Evolutionary conservation across 805 yeast genomes (phyloP), one percentile per base, ranked within the genome.

Genomic region (Isabelozyma rhagii): DNA sequence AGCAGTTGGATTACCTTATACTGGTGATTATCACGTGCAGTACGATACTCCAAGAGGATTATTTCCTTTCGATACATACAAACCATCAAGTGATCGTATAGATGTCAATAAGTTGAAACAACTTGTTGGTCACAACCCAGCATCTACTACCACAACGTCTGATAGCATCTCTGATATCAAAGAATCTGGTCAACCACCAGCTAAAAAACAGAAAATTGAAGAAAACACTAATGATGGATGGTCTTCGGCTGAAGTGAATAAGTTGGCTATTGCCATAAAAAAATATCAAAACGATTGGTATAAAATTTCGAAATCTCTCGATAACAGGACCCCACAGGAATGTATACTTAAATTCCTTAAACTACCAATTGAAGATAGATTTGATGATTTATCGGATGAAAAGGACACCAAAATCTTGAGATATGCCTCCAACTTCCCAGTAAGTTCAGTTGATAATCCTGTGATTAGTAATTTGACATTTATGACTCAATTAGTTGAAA

Each of bases 381-480:
- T 79, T 60, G 68, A 83, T 53, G 79, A 80, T 25, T 72, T 79
- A 31, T 14, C 14, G 9, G 64, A 69, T 36, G 54, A 54, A n/a
- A 71, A 73, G 9, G 75, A 79, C 36, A 64, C 87, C 15, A 92
- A 94, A 0, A 88, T 96, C 11, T 76, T 92, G 55, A 87, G 85
- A 62, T 90, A 80, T 65, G 85, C 93, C 4, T 86, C 96, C 3
- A 87, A 89, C 64, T 77, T 93, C 46, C 97, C 98, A 11, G 85
- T 89, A 45, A 82, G 89, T 38, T 81, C 89, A 42, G 82, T 85
- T 28, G 98, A 94, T 58, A 94, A 94, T 66, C 99, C 99, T 2
- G 91, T 94, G 3, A 78, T 94, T 72, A 86, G 96, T 38, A 93
- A 96, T n/a, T 79, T 94, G 54, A 85, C 97, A 11, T 94, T 92